These are phyloP conservation scores for Syzygium oleosum DNA, from an alignment of 345 rosid species.

Conservation along the genomic window DNA sequence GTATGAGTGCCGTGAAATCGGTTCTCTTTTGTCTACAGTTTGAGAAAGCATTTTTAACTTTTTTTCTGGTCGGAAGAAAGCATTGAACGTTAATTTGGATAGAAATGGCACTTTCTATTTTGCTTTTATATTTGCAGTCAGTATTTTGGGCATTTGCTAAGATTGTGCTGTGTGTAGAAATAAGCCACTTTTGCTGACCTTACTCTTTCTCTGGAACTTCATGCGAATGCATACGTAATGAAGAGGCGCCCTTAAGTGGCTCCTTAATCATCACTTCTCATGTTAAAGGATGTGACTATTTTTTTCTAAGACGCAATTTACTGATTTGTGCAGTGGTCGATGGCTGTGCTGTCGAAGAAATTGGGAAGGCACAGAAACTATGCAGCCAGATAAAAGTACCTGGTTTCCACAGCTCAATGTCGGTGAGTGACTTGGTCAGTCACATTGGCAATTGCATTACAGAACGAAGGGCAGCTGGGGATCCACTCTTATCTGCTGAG, in stretches of 20 bases:
- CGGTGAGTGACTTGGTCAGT: conserved; percentile 44
- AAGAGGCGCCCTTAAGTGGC: neutral
- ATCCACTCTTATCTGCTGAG: conserved; percentile 14
- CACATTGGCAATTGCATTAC: conserved; percentile 51
- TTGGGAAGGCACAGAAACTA: conserved; percentile 13
- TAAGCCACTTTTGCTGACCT: neutral
- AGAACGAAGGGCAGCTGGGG: conserved; percentile 20
- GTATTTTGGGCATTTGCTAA: neutral
- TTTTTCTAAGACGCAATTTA: neutral
- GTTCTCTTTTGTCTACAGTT: neutral
- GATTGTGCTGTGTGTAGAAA: neutral
- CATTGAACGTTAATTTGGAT: neutral
- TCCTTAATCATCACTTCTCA: neutral
- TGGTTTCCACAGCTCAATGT: conserved; percentile 41
- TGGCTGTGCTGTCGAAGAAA: conserved; percentile 29
- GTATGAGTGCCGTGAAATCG: neutral
- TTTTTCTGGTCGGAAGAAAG: no score
- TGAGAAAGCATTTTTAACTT: neutral
- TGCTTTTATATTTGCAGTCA: neutral
- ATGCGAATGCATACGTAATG: neutral
- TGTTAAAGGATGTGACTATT: neutral
- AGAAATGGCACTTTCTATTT: neutral
- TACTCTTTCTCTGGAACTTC: neutral
- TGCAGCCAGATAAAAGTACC: conserved; percentile 33
- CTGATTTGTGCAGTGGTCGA: conserved; percentile 25